These are phyloP conservation scores for Penicillium verrucosum DNA, from an alignment of 2,329 filamentous ascomycete species.

Conservation along the genomic window DNA sequence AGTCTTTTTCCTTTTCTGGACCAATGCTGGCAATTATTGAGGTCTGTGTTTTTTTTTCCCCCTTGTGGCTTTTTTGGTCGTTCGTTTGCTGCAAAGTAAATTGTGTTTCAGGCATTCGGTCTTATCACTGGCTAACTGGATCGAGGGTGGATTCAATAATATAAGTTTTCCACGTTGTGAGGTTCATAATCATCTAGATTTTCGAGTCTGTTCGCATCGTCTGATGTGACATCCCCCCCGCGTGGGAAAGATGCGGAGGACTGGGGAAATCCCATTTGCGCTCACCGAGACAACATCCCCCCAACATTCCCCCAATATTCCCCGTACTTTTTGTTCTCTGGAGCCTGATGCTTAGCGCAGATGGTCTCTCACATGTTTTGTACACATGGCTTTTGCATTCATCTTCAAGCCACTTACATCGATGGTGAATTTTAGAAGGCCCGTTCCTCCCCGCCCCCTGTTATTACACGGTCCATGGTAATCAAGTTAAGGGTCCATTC, in stretches of 20 bases:
- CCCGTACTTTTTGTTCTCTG: neutral
- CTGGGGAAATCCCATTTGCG: constrained; percentile 1
- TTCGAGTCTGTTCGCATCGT: neutral
- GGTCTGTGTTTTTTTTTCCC: neutral
- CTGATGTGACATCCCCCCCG: constrained; percentile 2
- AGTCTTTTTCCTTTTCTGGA: neutral
- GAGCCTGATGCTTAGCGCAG: neutral
- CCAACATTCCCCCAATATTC: neutral
- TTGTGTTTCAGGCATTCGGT: neutral
- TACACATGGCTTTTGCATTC: neutral
- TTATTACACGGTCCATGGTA: neutral
- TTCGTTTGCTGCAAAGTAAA: neutral
- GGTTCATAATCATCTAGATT: neutral
- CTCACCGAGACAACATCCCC: neutral
- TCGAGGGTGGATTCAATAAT: neutral
- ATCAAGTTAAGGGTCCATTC: neutral
- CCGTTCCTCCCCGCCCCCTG: neutral
- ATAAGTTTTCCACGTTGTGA: neutral
- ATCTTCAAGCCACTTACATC: constrained; percentile 8
- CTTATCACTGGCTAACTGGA: neutral
- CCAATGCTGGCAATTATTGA: neutral
- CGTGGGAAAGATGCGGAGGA: constrained; percentile 7
- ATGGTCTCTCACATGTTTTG: neutral
- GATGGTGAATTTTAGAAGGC: neutral
- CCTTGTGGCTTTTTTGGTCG: no score